These are phyloP conservation scores for Phragmites australis DNA, from an alignment of 176 grass and related monocot genomes.

Conservation along the genomic window DNA sequence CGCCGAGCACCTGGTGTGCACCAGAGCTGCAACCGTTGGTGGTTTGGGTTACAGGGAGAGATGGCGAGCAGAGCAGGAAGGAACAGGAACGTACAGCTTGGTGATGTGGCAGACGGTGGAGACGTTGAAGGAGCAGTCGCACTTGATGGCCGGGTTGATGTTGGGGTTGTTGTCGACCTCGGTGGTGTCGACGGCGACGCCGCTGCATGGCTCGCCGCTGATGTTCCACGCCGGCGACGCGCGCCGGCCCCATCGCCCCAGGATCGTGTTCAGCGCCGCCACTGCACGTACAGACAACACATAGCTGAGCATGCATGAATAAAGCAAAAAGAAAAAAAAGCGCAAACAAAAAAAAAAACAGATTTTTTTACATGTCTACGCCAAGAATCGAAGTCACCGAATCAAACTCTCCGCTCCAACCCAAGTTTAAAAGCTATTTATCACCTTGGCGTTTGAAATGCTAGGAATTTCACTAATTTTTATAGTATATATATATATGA, in stretches of 20 bases:
- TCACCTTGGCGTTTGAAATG: too few relatives aligned
- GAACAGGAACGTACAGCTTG: constrained; percentile 33
- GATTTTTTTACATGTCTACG: too few relatives aligned
- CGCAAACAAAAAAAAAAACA: background rate
- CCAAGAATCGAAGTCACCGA: too few relatives aligned
- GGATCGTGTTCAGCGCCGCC: constrained; percentile 53
- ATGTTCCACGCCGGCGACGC: constrained; percentile 61
- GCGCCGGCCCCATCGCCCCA: constrained; percentile 41
- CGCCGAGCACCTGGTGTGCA: background rate
- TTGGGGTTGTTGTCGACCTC: background rate
- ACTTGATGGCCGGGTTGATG: constrained; percentile 63
- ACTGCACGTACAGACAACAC: constrained; percentile 25
- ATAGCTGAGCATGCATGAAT: background rate
- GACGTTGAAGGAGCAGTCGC: constrained; percentile 47
- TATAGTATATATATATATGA: too few relatives aligned
- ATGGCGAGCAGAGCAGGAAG: background rate
- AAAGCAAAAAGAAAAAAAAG: background rate
- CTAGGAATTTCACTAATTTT: too few relatives aligned
- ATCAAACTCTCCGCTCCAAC: too few relatives aligned
- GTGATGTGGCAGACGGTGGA: constrained; percentile 57
- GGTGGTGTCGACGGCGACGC: constrained; percentile 47
- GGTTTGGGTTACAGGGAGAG: background rate
- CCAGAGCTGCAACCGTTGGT: background rate
- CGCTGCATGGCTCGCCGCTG: constrained; percentile 74
- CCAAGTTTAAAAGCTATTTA: too few relatives aligned